phyloP scores from a whole-genome alignment of 1,139 yeast genomes.

The Kodamaea anthophila region DNA sequence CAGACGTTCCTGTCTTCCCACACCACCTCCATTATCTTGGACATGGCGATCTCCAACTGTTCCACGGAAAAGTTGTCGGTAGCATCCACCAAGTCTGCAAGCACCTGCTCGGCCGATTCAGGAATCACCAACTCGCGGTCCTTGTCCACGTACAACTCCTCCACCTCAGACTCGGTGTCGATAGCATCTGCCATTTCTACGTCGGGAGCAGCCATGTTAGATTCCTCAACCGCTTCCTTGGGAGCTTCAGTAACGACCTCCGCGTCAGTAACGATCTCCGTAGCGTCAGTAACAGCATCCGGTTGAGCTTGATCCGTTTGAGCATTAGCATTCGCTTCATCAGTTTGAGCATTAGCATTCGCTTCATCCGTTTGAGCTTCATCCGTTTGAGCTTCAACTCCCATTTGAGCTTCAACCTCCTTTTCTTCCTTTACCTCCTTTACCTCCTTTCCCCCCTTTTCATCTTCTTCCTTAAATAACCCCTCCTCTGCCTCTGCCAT shows the following conservation, averaged over 20 bases:
- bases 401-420: background rate
- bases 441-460: too few species aligned
- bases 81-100: constrained; percentile 23
- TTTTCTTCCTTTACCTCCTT: too few species aligned
- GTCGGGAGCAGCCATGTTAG: too few species aligned
- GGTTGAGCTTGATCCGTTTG: background rate
- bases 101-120: constrained; percentile 15
- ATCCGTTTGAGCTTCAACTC: background rate
- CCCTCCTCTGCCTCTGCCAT: too few species aligned
- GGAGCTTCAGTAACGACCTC: constrained; percentile 1
- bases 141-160: constrained; percentile 15
- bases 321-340: background rate
- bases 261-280: constrained; percentile 6
- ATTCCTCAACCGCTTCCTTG: too few species aligned
- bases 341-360: background rate
- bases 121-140: constrained; percentile 24
- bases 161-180: constrained; percentile 18
- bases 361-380: background rate
- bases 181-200: constrained; percentile 12
- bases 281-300: constrained; percentile 1
- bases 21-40: constrained; percentile 64
- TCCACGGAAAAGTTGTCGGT: constrained; percentile 60
- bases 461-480: too few species aligned
- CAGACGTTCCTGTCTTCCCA: constrained; percentile 67
- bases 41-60: constrained; percentile 64